Base-by-base conservation (phyloP, 306 rosid genomes). In the Glycine tomentella region DNA sequence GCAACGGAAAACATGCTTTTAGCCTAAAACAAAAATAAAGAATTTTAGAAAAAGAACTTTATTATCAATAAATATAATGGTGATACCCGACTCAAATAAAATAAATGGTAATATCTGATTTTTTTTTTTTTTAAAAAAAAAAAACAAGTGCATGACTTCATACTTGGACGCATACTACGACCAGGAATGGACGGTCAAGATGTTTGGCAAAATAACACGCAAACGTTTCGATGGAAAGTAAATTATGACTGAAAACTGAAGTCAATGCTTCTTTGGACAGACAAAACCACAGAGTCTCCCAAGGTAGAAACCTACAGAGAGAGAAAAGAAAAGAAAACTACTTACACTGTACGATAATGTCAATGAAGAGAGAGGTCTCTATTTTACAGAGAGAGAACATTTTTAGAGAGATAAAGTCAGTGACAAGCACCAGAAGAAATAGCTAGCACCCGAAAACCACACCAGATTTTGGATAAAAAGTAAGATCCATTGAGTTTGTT, bases 401-500 rank as follows among this genome's bases (percentile, higher is more conserved):
- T 6, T 13, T 59, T 49, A 70, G 40, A 61, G 62, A 66, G 75
- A 53, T 9, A 75, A 58, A 15, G 42, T 20, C 75, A 42, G 55
- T 38, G 83, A 46, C 81, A 50, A 46, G 11, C 75, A 50, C 72
- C 13, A 20, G 69, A 65, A 56, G 75, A 7, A 40, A 44, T 13
- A 68, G 74, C 78, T n/a, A 73, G 17, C 72, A 44, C 46, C 57
- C 9, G 14, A 40, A 2, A 34, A 25, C 55, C 58, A 42, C 9
- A 31, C 25, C 75, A 20, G 53, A 44, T 80, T 72, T 38, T 77
- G 50, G 65, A 67, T 65, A 17, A 48, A 53, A 74, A 56, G 46
- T 81, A 85, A 84, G 97, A 90, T 88, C 90, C 70, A 42, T 82
- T 75, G 74, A 46, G 82, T 46, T 77, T 69, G 38, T 84, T 34